A percentile compares a stretch with the other conserved stretches of the same genome.
Evolutionary conservation across 78 protist genomes (phyloP).

Genomic region (Dictyostelium brefeldianum): DNA sequence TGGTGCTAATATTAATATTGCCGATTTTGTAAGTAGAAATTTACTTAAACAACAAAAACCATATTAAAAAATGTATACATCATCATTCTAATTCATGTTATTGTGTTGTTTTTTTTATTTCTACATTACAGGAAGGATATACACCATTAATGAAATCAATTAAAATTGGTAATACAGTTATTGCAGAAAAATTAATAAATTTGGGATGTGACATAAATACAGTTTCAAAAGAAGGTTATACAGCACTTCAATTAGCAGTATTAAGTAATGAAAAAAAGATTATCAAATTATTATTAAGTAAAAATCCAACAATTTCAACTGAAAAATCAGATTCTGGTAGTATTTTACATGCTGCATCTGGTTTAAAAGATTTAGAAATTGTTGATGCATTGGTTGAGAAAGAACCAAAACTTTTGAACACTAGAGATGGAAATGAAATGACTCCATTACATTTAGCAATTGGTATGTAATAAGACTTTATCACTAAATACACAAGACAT

Average conservation of each 20-base stretch:
- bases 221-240: slow-evolving; percentile 33
- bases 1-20: slow-evolving; percentile 4
- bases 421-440: slow-evolving; percentile 58
- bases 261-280: slow-evolving; percentile 18
- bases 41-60: no score
- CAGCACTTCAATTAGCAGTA: slow-evolving; percentile 50
- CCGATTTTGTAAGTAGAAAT: slow-evolving; percentile 37
- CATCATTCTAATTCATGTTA: no score
- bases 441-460: slow-evolving; percentile 67
- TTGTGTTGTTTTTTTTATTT: not conserved
- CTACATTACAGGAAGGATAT: slow-evolving; percentile 3
- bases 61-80: not conserved
- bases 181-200: slow-evolving; percentile 37
- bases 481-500: not conserved
- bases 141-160: slow-evolving; percentile 65
- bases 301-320: slow-evolving; percentile 19
- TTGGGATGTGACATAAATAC: slow-evolving; percentile 7
- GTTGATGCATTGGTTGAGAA: slow-evolving; percentile 9
- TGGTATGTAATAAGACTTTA: slow-evolving; percentile 10
- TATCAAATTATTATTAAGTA: slow-evolving; percentile 18
- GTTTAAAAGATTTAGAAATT: slow-evolving; percentile 18
- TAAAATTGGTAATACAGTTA: slow-evolving; percentile 21
- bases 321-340: slow-evolving; percentile 41
- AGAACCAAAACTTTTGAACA: slow-evolving; percentile 39
- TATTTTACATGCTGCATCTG: slow-evolving; percentile 48